A percentile compares a stretch with the other conserved stretches of the same genome.
These are phyloP conservation scores for Pythium angustatum DNA, from an alignment of 352 stramenopile species.

Conservation along the genomic window DNA sequence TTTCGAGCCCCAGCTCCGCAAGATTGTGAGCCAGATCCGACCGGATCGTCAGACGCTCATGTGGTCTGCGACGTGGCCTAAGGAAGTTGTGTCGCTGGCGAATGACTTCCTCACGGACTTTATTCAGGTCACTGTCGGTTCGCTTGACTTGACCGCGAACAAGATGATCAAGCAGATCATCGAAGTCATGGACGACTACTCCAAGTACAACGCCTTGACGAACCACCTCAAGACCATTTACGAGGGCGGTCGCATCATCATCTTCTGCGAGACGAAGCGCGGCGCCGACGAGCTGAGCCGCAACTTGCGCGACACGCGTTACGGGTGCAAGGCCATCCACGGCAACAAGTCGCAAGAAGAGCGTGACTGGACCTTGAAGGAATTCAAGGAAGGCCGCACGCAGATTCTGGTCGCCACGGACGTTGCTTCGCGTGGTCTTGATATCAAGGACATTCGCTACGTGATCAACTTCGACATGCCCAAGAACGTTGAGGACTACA, in stretches of 20 bases:
- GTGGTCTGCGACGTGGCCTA: constrained; percentile 99
- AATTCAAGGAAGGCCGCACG: constrained; percentile 96
- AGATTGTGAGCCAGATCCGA: constrained; percentile 97
- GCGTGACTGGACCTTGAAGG: constrained; percentile 95
- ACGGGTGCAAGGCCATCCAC: constrained; percentile 97
- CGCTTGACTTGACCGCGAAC: constrained; percentile 96
- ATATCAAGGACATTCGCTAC: constrained; percentile 99
- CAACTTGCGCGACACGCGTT: constrained; percentile 92
- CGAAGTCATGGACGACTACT: constrained; percentile 95
- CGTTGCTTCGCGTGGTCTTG: constrained; percentile 98
- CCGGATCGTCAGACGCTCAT: constrained; percentile 98
- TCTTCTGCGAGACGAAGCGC: constrained; percentile 99
- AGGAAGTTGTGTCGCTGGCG: constrained; percentile 96
- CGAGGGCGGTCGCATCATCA: constrained; percentile 94
- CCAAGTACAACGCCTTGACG: constrained; percentile 94
- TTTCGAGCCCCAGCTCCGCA: constrained; percentile 93
- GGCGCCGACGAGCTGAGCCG: constrained; percentile 96
- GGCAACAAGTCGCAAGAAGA: constrained; percentile 99
- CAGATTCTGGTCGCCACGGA: constrained; percentile 98
- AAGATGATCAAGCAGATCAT: constrained; percentile 98
- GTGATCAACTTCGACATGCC: constrained; percentile 99
- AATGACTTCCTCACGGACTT: constrained; percentile 98
- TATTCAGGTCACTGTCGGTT: constrained; percentile 95
- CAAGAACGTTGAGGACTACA: constrained; percentile 98
- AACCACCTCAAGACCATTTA: constrained; percentile 84